A percentile compares a stretch with the other conserved stretches of the same genome.
Evolutionary conservation across 2,329 filamentous ascomycete species (phyloP).

Genomic region (Fusarium fracticaudum): DNA sequence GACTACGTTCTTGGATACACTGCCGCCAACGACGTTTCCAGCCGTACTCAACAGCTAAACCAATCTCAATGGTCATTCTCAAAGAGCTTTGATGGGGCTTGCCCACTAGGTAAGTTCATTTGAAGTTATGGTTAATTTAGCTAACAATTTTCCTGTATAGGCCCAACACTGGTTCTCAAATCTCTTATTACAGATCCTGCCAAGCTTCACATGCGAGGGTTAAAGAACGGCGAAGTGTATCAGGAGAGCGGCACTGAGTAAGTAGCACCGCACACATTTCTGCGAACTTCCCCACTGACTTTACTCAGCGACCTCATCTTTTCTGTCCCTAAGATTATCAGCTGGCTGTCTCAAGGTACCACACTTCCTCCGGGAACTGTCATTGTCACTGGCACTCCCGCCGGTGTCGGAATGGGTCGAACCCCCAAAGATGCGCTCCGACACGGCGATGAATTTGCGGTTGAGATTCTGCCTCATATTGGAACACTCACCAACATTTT

Average conservation of each 20-base stretch:
- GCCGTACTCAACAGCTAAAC: slow-evolving; percentile 41
- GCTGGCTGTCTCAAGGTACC: slow-evolving; percentile 68
- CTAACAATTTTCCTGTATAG: slow-evolving; percentile 47
- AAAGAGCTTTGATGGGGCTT: slow-evolving; percentile 67
- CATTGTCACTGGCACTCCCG: slow-evolving; percentile 74
- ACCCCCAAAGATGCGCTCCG: slow-evolving; percentile 73
- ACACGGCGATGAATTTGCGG: slow-evolving; percentile 67
- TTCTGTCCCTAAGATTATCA: slow-evolving; percentile 65
- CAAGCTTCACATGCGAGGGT: slow-evolving; percentile 62
- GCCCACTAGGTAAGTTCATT: slow-evolving; percentile 53
- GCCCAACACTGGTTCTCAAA: slow-evolving; percentile 72
- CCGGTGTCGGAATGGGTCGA: slow-evolving; percentile 76
- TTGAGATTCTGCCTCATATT: slow-evolving; percentile 55
- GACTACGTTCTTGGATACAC: slow-evolving; percentile 72
- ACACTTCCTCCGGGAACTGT: slow-evolving; percentile 70
- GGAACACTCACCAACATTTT: slow-evolving; percentile 53
- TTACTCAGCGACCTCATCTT: slow-evolving; percentile 68
- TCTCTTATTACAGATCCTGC: slow-evolving; percentile 67
- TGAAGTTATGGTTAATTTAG: too few species aligned
- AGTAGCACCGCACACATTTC: slow-evolving; percentile 36
- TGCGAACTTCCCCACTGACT: not conserved
- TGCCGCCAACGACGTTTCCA: slow-evolving; percentile 69
- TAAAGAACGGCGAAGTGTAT: slow-evolving; percentile 60
- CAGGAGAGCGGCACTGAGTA: slow-evolving; percentile 39
- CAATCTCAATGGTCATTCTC: slow-evolving; percentile 55